Conservation (phyloP, 176 grass and related monocot genomes). For the Pharus latifolius region DNA sequence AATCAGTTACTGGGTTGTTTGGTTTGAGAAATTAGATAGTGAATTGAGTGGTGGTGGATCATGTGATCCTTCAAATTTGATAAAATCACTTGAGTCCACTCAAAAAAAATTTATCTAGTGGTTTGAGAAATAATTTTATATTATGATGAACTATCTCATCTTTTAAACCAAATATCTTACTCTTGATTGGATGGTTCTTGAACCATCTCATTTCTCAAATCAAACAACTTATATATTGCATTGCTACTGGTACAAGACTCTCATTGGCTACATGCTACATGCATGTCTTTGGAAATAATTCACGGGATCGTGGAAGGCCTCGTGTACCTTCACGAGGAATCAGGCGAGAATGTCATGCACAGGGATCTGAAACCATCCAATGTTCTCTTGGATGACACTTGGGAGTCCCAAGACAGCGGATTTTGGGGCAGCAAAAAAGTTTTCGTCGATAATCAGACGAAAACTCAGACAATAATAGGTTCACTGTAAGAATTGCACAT, state of each 20-base stretch:
- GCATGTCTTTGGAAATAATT: background rate
- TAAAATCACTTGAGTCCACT: no score
- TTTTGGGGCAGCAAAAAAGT: slow-evolving; percentile 15
- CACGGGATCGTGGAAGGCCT: background rate
- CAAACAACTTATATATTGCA: background rate
- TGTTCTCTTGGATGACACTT: slow-evolving; percentile 10
- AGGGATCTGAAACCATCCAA: slow-evolving; percentile 22
- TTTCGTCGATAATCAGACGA: background rate
- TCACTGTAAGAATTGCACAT: slow-evolving; percentile 1
- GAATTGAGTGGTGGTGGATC: background rate
- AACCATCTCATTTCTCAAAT: no score
- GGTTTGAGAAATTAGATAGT: no score
- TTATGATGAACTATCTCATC: no score
- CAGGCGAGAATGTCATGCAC: slow-evolving; percentile 13
- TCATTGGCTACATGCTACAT: no score
- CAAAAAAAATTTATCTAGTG: no score
- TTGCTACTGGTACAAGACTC: background rate
- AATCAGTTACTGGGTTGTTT: no score
- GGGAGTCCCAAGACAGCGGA: slow-evolving; percentile 15
- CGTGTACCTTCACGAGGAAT: slow-evolving; percentile 16
- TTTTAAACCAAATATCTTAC: no score
- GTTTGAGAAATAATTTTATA: no score
- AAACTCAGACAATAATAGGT: background rate
- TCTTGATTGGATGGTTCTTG: no score
- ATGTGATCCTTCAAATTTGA: no score